Base-by-base conservation (phyloP, 2,329 filamentous ascomycete genomes). In the Cercospora zeina region DNA sequence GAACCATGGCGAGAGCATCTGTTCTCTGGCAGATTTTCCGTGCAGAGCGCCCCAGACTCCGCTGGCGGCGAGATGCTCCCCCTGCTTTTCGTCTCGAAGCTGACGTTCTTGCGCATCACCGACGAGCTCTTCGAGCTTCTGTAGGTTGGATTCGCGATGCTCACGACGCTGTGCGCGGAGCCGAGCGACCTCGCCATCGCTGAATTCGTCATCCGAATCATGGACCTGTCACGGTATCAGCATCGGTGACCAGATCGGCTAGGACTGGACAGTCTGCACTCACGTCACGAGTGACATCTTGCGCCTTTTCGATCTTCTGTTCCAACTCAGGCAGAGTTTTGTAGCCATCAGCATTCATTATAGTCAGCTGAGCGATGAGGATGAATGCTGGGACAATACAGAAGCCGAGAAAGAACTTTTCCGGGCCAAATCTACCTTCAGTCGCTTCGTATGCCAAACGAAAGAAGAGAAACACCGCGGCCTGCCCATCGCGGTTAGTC, bases 11-110 rank as follows among this genome's bases (percentile, higher is more conserved):
- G 88, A 90, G 10, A 79, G 76, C 68, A 96, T 89, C 77, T 97
- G 92, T 70, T 90, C 78, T 30, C 81, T 72, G 0, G 90, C 89
- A 0, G 88, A 84, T 67, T 82, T 81, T 59, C 87, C 86, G 73
- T 96, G 93, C 76, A 96, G 84, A 19, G 88, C 88, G 27, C 93
- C 93, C 91, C 91, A 96, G 27, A 96, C 89, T 6, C 90, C 91
- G 24, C 87, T 89, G 13, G 83, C 58, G 13, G 51, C 59, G 9
- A 65, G 61, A 3, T 59, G 61, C 49, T 68, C 59, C 31, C 63
- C 65, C 27, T 65, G 58, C 58, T 62, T 62, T 57, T 65, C 61
- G 4, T 62, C 63, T 19, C 66, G 66, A 33, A 60, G 53, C 14
- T 66, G 55, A 49, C 67, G 88, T 69, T 83, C 81, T 72, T 90